phyloP scores from a whole-genome alignment of 1,139 yeast genomes.

The Hanseniaspora gamundiae region DNA sequence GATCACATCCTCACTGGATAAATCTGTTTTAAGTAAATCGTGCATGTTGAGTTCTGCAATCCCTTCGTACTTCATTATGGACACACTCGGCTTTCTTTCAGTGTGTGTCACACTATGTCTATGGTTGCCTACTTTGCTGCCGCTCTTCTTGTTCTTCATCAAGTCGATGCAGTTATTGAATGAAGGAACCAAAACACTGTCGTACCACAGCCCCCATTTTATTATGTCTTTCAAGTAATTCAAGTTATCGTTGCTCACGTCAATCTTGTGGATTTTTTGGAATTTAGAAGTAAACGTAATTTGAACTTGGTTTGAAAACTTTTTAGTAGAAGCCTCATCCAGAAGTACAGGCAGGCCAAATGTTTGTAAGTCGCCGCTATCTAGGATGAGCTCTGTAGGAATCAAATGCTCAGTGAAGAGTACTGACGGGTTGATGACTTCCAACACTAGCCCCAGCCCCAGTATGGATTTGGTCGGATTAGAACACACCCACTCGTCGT shows the following conservation, averaged over 20 bases:
- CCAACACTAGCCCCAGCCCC: conserved; percentile 19
- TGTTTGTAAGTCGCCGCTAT: conserved; percentile 4
- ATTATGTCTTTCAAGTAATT: conserved; percentile 17
- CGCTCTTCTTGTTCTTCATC: conserved; percentile 4
- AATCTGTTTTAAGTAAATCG: conserved; percentile 13
- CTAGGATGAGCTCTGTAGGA: conserved; percentile 17
- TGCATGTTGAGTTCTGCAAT: conserved; percentile 22
- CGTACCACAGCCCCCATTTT: conserved; percentile 22
- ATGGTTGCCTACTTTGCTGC: neutral
- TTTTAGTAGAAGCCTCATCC: neutral
- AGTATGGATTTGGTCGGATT: conserved; percentile 7
- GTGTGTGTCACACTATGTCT: neutral
- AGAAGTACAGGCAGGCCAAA: neutral
- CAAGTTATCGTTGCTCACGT: conserved; percentile 22
- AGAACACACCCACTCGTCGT: neutral
- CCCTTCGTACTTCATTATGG: conserved; percentile 24
- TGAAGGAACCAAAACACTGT: conserved; percentile 13
- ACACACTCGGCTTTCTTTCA: conserved; percentile 19
- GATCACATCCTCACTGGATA: conserved; percentile 8
- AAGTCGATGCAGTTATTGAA: conserved; percentile 5
- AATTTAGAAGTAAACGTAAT: conserved; percentile 18
- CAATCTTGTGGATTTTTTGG: conserved; percentile 15
- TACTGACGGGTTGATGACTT: conserved; percentile 10
- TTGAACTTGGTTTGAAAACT: neutral
- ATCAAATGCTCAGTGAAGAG: conserved; percentile 20